phyloP scores from a whole-genome alignment of 2,329 filamentous ascomycete genomes.

The Verruconis gallopava region DNA sequence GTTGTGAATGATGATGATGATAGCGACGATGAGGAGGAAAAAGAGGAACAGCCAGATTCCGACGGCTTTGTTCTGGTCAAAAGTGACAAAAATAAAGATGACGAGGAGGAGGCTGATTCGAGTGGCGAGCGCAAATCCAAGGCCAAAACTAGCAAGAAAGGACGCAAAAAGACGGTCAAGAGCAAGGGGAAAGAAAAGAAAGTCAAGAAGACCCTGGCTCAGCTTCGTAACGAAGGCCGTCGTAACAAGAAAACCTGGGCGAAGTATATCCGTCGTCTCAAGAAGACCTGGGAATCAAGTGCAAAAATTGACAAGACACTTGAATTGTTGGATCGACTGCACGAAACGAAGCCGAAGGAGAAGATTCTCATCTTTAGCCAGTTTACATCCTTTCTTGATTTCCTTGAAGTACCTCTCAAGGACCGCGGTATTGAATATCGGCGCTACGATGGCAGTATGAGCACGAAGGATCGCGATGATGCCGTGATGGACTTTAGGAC shows the following conservation, averaged over 20 bases:
- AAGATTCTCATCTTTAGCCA: constrained; percentile 77
- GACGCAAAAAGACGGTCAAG: constrained; percentile 19
- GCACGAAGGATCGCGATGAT: constrained; percentile 48
- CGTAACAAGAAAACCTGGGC: constrained; percentile 52
- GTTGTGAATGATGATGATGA: constrained; percentile 27
- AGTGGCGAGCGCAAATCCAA: constrained; percentile 21
- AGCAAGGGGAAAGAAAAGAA: constrained; percentile 32
- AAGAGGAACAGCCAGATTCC: no score
- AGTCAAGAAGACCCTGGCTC: constrained; percentile 39
- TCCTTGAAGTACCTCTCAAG: constrained; percentile 59
- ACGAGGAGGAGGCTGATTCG: constrained; percentile 11
- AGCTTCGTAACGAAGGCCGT: constrained; percentile 54
- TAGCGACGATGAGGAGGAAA: constrained; percentile 21
- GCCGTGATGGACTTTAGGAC: constrained; percentile 57
- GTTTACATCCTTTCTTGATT: constrained; percentile 66
- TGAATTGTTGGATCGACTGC: constrained; percentile 45
- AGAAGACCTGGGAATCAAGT: constrained; percentile 57
- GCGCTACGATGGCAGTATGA: constrained; percentile 70
- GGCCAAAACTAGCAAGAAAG: constrained; percentile 21
- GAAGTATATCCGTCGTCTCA: constrained; percentile 56
- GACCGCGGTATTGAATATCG: constrained; percentile 44
- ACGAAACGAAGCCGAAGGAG: constrained; percentile 46
- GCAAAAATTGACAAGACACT: constrained; percentile 61
- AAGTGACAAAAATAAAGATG: constrained; percentile 21
- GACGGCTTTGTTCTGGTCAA: no score